Evolutionary conservation across 2,329 filamentous ascomycete genomes (phyloP).

Genomic region (Metarhizium humberi): DNA sequence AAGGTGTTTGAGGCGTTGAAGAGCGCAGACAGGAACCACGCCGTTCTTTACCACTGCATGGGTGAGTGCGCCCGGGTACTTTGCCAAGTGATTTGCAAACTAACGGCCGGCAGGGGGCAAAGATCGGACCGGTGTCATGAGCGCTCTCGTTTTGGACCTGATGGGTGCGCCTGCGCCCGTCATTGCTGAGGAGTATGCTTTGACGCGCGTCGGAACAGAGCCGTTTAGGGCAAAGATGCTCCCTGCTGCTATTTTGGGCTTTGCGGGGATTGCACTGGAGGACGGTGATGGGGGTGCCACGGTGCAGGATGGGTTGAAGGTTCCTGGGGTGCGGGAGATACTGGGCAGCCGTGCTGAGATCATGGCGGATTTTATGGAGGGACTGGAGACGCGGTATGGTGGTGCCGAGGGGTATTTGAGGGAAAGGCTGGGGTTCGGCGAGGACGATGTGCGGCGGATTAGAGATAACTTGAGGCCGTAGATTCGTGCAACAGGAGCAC

Average conservation of each 20-base stretch:
- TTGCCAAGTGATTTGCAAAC: too few relatives aligned
- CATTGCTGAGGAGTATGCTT: conserved; percentile 1
- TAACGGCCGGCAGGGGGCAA: too few relatives aligned
- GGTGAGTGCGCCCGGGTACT: too few relatives aligned
- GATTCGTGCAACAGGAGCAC: neutral
- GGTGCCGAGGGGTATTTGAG: conserved; percentile 1
- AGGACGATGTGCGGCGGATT: neutral
- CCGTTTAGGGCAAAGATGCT: neutral
- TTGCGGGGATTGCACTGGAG: neutral
- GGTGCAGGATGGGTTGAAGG: neutral
- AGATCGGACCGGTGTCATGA: too few relatives aligned
- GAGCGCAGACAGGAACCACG: neutral
- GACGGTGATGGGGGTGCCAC: neutral
- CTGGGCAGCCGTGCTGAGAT: neutral
- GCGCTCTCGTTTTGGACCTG: neutral
- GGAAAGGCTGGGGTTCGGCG: neutral
- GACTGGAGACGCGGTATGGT: neutral
- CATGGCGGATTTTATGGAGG: conserved; percentile 2
- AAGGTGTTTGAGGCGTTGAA: neutral
- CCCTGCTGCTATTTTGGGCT: neutral
- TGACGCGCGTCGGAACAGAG: conserved; percentile 1
- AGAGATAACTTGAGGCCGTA: neutral
- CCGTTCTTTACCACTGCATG: too few relatives aligned
- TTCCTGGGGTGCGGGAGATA: neutral
- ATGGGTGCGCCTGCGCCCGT: neutral